Percentiles rank a stretch among this genome's conserved stretches.
Evolutionary conservation across 345 rosid genomes (phyloP).

Genomic region (Gossypium raimondii): DNA sequence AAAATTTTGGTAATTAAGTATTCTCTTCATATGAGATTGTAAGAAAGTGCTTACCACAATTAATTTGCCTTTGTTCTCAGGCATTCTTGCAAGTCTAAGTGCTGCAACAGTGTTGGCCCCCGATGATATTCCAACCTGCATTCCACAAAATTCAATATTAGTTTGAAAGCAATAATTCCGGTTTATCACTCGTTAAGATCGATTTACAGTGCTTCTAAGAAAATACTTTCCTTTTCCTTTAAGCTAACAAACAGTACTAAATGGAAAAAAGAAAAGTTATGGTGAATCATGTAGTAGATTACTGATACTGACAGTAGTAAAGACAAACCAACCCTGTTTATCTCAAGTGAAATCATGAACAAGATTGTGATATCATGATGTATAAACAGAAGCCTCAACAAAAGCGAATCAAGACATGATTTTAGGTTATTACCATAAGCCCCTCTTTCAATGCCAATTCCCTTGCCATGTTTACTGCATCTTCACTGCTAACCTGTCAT

Average conservation of each 20-base stretch:
- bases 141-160: not conserved
- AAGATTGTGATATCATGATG: not conserved
- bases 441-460: slow-evolving; percentile 91
- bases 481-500: slow-evolving; percentile 80
- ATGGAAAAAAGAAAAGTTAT: too few species aligned
- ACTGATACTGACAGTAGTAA: too few species aligned
- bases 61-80: slow-evolving; percentile 91
- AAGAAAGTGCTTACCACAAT: slow-evolving; percentile 63
- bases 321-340: too few species aligned
- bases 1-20: not conserved
- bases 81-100: slow-evolving; percentile 70
- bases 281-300: too few species aligned
- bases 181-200: not conserved
- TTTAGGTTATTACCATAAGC: slow-evolving; percentile 62
- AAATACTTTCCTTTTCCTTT: too few species aligned
- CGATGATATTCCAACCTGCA: slow-evolving; percentile 92
- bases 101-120: slow-evolving; percentile 98
- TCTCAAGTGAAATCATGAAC: too few species aligned
- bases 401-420: not conserved
- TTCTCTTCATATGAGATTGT: not conserved
- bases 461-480: slow-evolving; percentile 90
- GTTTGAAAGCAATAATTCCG: not conserved
- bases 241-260: not conserved
- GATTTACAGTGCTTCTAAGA: not conserved
- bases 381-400: not conserved